Conservation (phyloP, 1,284 basidiomycete species). For the Pascua sp. region DNA sequence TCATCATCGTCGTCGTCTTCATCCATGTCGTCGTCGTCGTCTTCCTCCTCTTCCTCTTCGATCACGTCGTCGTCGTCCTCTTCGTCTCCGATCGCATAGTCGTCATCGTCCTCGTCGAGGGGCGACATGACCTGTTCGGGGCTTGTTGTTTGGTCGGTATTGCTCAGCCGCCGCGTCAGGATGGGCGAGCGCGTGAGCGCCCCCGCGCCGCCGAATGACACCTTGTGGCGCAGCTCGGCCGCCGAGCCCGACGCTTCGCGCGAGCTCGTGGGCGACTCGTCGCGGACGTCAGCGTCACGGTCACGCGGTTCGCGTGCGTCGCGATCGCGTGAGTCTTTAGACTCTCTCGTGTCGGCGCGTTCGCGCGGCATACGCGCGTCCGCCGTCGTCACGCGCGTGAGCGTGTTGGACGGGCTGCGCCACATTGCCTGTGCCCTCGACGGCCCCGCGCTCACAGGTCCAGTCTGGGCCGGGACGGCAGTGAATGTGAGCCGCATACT, state of each 20-base stretch:
- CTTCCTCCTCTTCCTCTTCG: slow-evolving; percentile 32
- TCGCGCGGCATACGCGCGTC: not conserved
- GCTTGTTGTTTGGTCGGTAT: not conserved
- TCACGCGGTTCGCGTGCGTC: no score
- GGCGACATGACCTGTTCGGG: not conserved
- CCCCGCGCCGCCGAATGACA: slow-evolving; percentile 8
- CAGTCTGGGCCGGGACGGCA: not conserved
- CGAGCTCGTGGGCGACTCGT: not conserved
- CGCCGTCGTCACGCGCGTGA: slow-evolving; percentile 2
- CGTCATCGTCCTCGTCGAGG: slow-evolving; percentile 4
- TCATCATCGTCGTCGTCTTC: slow-evolving; percentile 41
- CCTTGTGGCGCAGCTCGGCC: slow-evolving; percentile 1
- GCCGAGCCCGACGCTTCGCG: not conserved
- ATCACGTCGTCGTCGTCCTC: slow-evolving; percentile 33
- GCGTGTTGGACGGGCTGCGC: slow-evolving; percentile 5
- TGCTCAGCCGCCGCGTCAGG: not conserved
- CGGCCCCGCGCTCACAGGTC: not conserved
- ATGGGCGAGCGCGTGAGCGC: not conserved
- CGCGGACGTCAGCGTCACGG: no score
- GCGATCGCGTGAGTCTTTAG: not conserved
- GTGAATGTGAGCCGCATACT: slow-evolving; percentile 42
- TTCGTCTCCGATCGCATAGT: slow-evolving; percentile 26
- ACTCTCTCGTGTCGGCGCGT: not conserved
- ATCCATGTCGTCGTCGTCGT: slow-evolving; percentile 30
- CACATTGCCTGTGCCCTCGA: not conserved